phyloP scores from a whole-genome alignment of 805 yeast species.

The Candida tibetensis region DNA sequence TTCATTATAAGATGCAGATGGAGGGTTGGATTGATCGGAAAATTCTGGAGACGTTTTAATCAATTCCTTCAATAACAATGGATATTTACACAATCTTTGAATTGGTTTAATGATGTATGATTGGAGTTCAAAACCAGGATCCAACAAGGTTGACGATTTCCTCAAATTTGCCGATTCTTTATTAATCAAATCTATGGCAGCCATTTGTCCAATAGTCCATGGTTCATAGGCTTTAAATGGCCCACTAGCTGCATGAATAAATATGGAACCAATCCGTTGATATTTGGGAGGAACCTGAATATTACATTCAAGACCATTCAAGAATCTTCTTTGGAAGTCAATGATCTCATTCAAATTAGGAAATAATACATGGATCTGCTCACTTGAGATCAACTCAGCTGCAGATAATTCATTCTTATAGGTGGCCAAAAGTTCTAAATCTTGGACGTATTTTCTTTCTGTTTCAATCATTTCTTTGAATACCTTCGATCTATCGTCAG shows the following conservation, averaged over 20 bases:
- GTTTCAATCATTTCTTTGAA: constrained; percentile 82
- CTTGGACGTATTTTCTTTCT: constrained; percentile 91
- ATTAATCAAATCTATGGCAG: constrained; percentile 78
- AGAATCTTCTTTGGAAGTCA: constrained; percentile 87
- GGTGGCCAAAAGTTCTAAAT: constrained; percentile 67
- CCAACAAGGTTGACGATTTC: constrained; percentile 59
- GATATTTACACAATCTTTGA: constrained; percentile 95
- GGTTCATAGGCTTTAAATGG: constrained; percentile 90
- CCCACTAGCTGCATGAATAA: constrained; percentile 72
- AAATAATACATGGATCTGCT: constrained; percentile 74
- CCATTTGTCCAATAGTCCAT: constrained; percentile 87
- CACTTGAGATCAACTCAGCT: constrained; percentile 69
- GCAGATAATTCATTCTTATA: constrained; percentile 68
- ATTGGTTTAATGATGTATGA: constrained; percentile 90
- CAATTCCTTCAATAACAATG: constrained; percentile 73
- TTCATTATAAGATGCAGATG: constrained; percentile 52
- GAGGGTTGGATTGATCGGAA: constrained; percentile 10
- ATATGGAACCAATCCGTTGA: constrained; percentile 87
- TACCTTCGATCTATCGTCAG: constrained; percentile 70
- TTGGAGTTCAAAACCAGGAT: constrained; percentile 85
- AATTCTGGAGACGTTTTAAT: constrained; percentile 57
- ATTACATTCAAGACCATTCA: constrained; percentile 87
- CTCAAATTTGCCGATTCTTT: constrained; percentile 57
- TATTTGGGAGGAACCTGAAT: constrained; percentile 66
- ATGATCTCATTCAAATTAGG: constrained; percentile 82